phyloP scores from a whole-genome alignment of 1,284 basidiomycete species.

The Abortiporus biennis region DNA sequence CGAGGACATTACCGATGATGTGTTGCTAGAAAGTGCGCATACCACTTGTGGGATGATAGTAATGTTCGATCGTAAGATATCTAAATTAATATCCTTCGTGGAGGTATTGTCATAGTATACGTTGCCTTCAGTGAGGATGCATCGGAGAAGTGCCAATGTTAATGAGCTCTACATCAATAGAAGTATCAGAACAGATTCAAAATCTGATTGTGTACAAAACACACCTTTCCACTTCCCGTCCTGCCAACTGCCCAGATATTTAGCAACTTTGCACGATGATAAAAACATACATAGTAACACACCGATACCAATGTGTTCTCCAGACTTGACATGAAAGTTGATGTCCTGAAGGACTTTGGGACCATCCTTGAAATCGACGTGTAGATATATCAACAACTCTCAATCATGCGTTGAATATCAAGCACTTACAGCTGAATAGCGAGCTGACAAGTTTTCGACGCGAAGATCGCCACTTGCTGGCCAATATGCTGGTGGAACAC shows the following conservation, averaged over 20 bases:
- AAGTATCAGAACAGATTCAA: neutral
- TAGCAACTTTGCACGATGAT: neutral
- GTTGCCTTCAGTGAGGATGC: conserved; percentile 42
- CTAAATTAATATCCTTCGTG: conserved; percentile 49
- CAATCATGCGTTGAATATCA: conserved; percentile 9
- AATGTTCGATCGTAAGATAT: conserved; percentile 41
- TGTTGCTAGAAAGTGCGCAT: conserved; percentile 1
- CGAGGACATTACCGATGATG: neutral
- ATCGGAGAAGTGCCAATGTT: conserved; percentile 35
- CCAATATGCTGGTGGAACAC: conserved; percentile 71
- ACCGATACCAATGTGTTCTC: conserved; percentile 46
- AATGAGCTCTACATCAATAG: conserved; percentile 31
- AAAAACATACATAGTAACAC: neutral
- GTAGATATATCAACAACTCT: conserved; percentile 8
- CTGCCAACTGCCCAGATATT: conserved; percentile 32
- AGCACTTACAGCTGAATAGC: conserved; percentile 38
- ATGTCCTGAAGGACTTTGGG: conserved; percentile 41
- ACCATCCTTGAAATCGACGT: conserved; percentile 19
- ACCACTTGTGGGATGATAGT: conserved; percentile 41
- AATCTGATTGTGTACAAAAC: neutral
- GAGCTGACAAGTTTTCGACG: conserved; percentile 56
- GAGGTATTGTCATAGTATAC: conserved; percentile 30
- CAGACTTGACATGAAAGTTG: conserved; percentile 38
- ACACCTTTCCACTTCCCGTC: conserved; percentile 53
- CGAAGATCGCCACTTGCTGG: conserved; percentile 62